Conservation (phyloP, 768 basidiomycete genomes). For the Tephrocybe sp. region DNA sequence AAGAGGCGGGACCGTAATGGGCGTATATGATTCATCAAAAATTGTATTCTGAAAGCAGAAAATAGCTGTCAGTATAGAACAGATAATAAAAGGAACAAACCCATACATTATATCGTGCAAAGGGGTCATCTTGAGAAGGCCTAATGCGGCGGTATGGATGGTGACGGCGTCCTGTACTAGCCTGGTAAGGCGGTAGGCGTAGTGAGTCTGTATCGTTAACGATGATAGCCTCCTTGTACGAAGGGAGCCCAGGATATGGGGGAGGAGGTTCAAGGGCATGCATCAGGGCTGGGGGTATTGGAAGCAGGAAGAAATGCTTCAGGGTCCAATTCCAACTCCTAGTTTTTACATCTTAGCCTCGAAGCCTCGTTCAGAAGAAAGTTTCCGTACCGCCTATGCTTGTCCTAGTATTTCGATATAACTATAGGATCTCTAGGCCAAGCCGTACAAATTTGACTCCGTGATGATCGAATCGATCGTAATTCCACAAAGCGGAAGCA, state of each 20-base stretch:
- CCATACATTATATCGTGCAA: not conserved
- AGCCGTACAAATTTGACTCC: too few relatives aligned
- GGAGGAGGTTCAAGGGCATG: not conserved
- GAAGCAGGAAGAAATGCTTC: not conserved
- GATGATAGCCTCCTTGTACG: not conserved
- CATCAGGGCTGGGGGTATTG: slow-evolving; percentile 1
- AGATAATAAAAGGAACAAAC: not conserved
- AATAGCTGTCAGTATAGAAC: not conserved
- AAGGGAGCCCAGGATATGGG: not conserved
- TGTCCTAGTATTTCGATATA: too few relatives aligned
- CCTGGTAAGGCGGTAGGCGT: not conserved
- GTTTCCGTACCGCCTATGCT: too few relatives aligned
- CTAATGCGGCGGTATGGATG: not conserved
- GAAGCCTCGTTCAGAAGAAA: not conserved
- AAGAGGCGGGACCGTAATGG: not conserved
- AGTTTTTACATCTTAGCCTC: slow-evolving; percentile 7
- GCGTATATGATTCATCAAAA: not conserved
- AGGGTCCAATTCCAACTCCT: not conserved
- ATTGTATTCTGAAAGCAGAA: not conserved
- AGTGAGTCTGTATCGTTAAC: slow-evolving; percentile 2
- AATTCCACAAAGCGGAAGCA: too few relatives aligned
- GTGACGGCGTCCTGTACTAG: not conserved
- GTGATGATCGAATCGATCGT: too few relatives aligned
- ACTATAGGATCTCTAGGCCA: too few relatives aligned
- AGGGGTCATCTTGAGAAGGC: not conserved